A percentile compares a stretch with the other conserved stretches of the same genome.
Evolutionary conservation across 805 yeast species (phyloP).

Genomic region (Metschnikowia anglica): DNA sequence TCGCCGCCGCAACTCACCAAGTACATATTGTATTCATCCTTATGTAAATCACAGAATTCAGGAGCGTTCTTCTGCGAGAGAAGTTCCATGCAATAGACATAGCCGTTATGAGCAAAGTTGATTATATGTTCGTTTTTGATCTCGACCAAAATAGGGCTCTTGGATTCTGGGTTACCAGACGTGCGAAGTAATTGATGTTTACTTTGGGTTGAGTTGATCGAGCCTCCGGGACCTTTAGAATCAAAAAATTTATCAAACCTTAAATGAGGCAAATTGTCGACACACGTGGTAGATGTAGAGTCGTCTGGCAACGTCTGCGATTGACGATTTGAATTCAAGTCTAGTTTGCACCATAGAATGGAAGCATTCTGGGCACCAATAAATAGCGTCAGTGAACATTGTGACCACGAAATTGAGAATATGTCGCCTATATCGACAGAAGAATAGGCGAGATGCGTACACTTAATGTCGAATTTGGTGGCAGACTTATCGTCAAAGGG

Average conservation of each 20-base stretch:
- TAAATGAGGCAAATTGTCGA: constrained; percentile 47
- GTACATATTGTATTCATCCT: constrained; percentile 15
- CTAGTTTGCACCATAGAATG: constrained; percentile 62
- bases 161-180: constrained; percentile 2
- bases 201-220: constrained; percentile 30
- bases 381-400: constrained; percentile 57
- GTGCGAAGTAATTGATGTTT: constrained; percentile 25
- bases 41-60: constrained; percentile 22
- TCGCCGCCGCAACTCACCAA: constrained; percentile 78
- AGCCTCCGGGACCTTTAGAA: constrained; percentile 82
- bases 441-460: constrained; percentile 75
- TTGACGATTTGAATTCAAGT: constrained; percentile 4
- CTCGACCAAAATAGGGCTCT: constrained; percentile 49
- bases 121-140: constrained; percentile 65
- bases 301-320: neutral
- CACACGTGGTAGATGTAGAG: constrained; percentile 1
- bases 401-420: constrained; percentile 75
- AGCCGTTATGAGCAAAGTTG: constrained; percentile 89
- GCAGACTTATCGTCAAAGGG: constrained; percentile 21
- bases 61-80: constrained; percentile 16
- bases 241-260: constrained; percentile 86
- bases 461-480: constrained; percentile 20
- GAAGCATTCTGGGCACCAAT: constrained; percentile 94
- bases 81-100: constrained; percentile 67
- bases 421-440: constrained; percentile 90